A percentile compares a stretch with the other conserved stretches of the same genome.
phyloP scores from a whole-genome alignment of 2,329 filamentous ascomycete species.

The Arthrobotrys conoides region DNA sequence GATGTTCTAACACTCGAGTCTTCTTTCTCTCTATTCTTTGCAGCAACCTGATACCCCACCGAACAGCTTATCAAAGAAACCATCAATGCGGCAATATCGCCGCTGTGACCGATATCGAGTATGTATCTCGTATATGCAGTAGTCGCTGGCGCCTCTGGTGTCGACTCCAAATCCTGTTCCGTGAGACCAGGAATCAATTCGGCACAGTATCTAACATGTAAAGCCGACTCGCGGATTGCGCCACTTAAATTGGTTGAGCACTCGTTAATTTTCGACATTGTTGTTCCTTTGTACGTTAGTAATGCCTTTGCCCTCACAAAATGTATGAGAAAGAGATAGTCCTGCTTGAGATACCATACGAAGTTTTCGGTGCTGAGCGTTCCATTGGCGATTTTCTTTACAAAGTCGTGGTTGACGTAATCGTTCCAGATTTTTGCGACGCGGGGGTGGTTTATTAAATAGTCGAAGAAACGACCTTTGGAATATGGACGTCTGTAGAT shows the following conservation, averaged over 20 bases:
- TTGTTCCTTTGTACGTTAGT: conserved; percentile 85
- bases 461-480: conserved; percentile 85
- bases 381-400: conserved; percentile 81
- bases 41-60: conserved; percentile 88
- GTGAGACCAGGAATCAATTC: conserved; percentile 78
- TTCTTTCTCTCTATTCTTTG: conserved; percentile 77
- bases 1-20: conserved; percentile 65
- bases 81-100: conserved; percentile 90
- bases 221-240: conserved; percentile 81
- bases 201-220: conserved; percentile 87
- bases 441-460: conserved; percentile 81
- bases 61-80: conserved; percentile 87
- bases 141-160: conserved; percentile 79
- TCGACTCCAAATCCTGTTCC: conserved; percentile 78
- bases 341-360: conserved; percentile 90
- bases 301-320: conserved; percentile 90
- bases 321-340: conserved; percentile 92
- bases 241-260: conserved; percentile 80
- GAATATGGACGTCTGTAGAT: conserved; percentile 73
- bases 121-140: conserved; percentile 88
- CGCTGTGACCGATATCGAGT: conserved; percentile 86
- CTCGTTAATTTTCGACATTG: conserved; percentile 78
- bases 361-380: conserved; percentile 82
- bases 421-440: conserved; percentile 80
- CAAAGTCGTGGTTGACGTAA: conserved; percentile 87